phyloP scores from a whole-genome alignment of 2,329 filamentous ascomycete genomes.

The Grosmannia serpens region DNA sequence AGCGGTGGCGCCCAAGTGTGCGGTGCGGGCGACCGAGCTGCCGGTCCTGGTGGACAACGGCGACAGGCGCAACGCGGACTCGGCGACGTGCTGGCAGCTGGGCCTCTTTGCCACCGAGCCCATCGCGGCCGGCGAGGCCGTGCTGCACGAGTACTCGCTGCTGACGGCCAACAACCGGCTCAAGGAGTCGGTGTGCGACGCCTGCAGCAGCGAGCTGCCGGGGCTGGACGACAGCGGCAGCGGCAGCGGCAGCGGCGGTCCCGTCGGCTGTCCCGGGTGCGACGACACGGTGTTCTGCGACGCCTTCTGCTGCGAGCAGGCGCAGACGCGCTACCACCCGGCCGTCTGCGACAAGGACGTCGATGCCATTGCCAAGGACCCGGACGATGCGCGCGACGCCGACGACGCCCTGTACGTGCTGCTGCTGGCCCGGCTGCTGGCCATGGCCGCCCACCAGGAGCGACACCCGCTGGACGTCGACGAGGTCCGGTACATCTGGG shows the following conservation, averaged over 20 bases:
- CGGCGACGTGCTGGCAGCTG: conserved; percentile 56
- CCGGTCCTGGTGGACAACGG: conserved; percentile 54
- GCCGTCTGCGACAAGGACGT: conserved; percentile 56
- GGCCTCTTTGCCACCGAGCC: conserved; percentile 83
- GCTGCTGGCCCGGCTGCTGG: conserved; percentile 49
- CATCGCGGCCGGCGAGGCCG: conserved; percentile 61
- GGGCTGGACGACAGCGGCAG: conserved; percentile 38
- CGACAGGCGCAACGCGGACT: conserved; percentile 18
- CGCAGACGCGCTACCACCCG: conserved; percentile 50
- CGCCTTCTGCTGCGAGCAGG: conserved; percentile 44
- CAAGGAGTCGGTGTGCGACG: conserved; percentile 80
- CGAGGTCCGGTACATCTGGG: conserved; percentile 59
- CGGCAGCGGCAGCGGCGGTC: conserved; percentile 38
- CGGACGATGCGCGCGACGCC: conserved; percentile 45
- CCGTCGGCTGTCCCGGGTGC: conserved; percentile 48
- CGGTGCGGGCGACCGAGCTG: conserved; percentile 63
- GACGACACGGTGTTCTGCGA: conserved; percentile 57
- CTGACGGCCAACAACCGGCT: conserved; percentile 82
- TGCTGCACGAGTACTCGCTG: conserved; percentile 74
- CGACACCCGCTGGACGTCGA: conserved; percentile 51
- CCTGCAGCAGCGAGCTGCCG: conserved; percentile 67
- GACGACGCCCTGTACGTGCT: conserved; percentile 52
- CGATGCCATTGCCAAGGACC: conserved; percentile 53
- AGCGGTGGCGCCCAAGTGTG: conserved; percentile 66
- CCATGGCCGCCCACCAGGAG: conserved; percentile 50